Percentiles rank a stretch among this genome's conserved stretches.
phyloP scores from a whole-genome alignment of 805 yeast species.

The Barnettozyma sp. region DNA sequence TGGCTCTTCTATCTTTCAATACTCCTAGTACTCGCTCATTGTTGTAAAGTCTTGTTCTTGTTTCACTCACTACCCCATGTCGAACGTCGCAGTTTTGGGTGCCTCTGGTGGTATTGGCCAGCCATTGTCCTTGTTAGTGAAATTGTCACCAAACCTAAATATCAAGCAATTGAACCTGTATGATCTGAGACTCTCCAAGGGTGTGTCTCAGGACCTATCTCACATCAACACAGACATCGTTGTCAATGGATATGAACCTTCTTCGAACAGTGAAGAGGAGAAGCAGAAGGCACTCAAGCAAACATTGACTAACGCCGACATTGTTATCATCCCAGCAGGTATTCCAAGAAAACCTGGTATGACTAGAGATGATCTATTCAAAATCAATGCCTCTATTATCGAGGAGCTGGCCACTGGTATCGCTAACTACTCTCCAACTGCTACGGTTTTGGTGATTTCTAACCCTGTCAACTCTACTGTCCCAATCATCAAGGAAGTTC shows the following conservation, averaged over 20 bases:
- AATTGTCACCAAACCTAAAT: constrained; percentile 48
- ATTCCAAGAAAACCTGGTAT: constrained; percentile 92
- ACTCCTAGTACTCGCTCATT: too few species aligned
- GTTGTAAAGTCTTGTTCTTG: too few species aligned
- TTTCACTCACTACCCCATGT: too few species aligned
- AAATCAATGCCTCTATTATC: constrained; percentile 77
- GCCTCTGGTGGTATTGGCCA: constrained; percentile 97
- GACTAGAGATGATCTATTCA: constrained; percentile 87
- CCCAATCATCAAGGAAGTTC: constrained; percentile 78
- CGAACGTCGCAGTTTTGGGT: constrained; percentile 78
- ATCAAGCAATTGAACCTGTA: constrained; percentile 63
- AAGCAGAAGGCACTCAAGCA: constrained; percentile 35
- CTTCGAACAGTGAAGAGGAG: constrained; percentile 43
- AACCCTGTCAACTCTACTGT: constrained; percentile 94
- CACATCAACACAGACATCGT: constrained; percentile 69
- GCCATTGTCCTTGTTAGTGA: constrained; percentile 76
- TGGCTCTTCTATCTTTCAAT: too few species aligned
- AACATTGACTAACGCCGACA: constrained; percentile 40
- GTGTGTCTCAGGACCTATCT: constrained; percentile 83
- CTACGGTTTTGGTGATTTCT: constrained; percentile 75
- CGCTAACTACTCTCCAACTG: constrained; percentile 64
- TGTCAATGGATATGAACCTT: constrained; percentile 56
- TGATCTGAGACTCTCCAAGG: constrained; percentile 80
- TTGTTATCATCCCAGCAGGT: constrained; percentile 63
- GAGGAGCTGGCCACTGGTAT: constrained; percentile 67